Conservation (phyloP, 179 eudicot genomes). For the Vitellaria paradoxa region DNA sequence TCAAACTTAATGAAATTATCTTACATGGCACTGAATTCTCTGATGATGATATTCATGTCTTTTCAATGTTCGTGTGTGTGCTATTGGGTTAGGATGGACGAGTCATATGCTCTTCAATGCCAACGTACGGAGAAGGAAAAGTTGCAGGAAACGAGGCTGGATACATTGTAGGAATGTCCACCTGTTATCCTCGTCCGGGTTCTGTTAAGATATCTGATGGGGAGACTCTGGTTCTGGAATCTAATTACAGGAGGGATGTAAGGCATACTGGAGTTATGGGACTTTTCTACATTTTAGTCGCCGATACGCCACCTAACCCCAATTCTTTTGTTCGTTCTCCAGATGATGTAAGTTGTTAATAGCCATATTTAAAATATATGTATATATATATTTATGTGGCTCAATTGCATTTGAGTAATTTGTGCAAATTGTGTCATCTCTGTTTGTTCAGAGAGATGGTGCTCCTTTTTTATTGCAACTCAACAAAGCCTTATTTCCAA, state of each 20-base stretch:
- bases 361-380: not conserved
- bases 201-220: slow-evolving; percentile 57
- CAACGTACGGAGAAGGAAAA: slow-evolving; percentile 67
- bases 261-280: slow-evolving; percentile 89
- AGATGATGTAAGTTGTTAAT: slow-evolving; percentile 23
- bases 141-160: slow-evolving; percentile 85
- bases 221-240: slow-evolving; percentile 59
- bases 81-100: slow-evolving; percentile 50
- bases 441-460: too few species aligned
- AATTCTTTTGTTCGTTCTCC: not conserved
- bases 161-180: slow-evolving; percentile 92
- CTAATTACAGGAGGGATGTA: slow-evolving; percentile 59
- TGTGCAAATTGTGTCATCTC: too few species aligned
- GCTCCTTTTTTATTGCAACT: too few species aligned
- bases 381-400: not conserved
- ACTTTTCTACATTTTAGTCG: slow-evolving; percentile 70
- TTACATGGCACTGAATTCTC: not conserved
- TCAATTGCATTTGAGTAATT: not conserved
- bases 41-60: not conserved
- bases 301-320: slow-evolving; percentile 41
- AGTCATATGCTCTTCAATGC: slow-evolving; percentile 59
- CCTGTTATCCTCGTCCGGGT: slow-evolving; percentile 78
- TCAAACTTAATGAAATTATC: not conserved
- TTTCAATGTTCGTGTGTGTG: not conserved
- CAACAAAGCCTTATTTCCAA: too few species aligned